Conservation (phyloP, 208 protist species). For the Acanthamoeba sp. region DNA sequence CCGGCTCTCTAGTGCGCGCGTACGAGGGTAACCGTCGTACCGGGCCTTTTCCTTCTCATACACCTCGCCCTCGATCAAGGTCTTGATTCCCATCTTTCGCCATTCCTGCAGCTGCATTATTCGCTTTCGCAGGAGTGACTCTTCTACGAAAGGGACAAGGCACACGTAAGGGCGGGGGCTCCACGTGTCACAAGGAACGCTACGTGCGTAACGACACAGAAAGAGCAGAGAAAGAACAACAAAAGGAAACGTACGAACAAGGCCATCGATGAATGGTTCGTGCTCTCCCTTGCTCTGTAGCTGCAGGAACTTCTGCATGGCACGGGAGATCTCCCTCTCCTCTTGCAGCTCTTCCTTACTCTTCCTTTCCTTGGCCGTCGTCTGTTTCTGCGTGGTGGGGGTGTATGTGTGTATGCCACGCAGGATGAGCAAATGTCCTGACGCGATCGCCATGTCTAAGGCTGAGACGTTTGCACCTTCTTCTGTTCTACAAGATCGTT, state of each 20-base stretch:
- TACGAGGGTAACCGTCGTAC: not conserved
- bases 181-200: not conserved
- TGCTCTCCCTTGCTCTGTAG: not conserved
- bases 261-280: slow-evolving; percentile 18
- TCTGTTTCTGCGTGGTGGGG: not conserved
- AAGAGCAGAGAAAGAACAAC: not conserved
- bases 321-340: not conserved
- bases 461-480: slow-evolving; percentile 1
- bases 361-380: not conserved
- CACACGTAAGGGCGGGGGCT: too few species aligned
- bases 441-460: too few species aligned
- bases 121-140: slow-evolving; percentile 36
- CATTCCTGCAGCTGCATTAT: slow-evolving; percentile 58
- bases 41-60: slow-evolving; percentile 49
- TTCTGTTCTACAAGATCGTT: slow-evolving; percentile 28
- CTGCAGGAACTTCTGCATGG: slow-evolving; percentile 59
- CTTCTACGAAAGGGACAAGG: not conserved
- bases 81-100: slow-evolving; percentile 42
- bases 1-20: too few species aligned
- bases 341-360: not conserved
- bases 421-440: too few species aligned
- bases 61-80: slow-evolving; percentile 15
- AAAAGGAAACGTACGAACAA: not conserved
- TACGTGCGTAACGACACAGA: not conserved
- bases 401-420: too few species aligned